Base-by-base conservation (phyloP, 192 early-diverging fungal species). In the Dimargaris cristalligena region DNA sequence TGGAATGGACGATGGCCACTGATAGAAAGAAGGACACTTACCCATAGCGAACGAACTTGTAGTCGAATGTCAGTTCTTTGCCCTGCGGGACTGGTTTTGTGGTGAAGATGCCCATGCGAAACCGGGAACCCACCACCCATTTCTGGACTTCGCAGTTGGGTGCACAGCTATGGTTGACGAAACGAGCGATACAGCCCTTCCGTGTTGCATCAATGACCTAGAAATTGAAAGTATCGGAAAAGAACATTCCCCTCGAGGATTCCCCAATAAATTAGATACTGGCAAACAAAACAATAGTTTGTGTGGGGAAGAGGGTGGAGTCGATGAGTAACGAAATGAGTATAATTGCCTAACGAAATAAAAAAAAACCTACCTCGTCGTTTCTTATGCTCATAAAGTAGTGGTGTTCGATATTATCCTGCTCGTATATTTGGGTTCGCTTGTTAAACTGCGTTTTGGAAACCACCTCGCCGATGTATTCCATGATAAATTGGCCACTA, bases 141-240 rank as follows among this genome's bases (percentile, higher is more conserved):
- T 97, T 99, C 60, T 94, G 89, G 49, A 92, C 70, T 48, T 82
- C 87, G 62, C 92, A 91, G 67, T 99, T 99, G 23, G 96, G 92
- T 30, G 79, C 78, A 71, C 96, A 99, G 59, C 86, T 90, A 69
- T 99, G 96, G 71, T 99, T 99, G 70, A 99, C 92, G 63, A 97
- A 99, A 26, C 96, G 81, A 26, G 93, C 88, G 31, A 92, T 72
- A 59, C 90, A 92, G 18, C 96, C 96, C 57, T 84, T 89, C 57
- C 84, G 80, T 4, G 86, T 90, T 14, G 96, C 96, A 65, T 99
- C 96, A 58, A 99, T 95, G 47, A 94, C 79, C 78, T 92, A 55
- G 3, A 31, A 18, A 34, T 34, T 3, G 61, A n/a, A n/a, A n/a
- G n/a, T n/a, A n/a, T n/a, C n/a, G n/a, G n/a, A n/a, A n/a, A n/a